Percentiles rank a stretch among this genome's conserved stretches.
Conservation (phyloP, 2,329 filamentous ascomycete genomes). For the Gliomastix tumulicola region DNA sequence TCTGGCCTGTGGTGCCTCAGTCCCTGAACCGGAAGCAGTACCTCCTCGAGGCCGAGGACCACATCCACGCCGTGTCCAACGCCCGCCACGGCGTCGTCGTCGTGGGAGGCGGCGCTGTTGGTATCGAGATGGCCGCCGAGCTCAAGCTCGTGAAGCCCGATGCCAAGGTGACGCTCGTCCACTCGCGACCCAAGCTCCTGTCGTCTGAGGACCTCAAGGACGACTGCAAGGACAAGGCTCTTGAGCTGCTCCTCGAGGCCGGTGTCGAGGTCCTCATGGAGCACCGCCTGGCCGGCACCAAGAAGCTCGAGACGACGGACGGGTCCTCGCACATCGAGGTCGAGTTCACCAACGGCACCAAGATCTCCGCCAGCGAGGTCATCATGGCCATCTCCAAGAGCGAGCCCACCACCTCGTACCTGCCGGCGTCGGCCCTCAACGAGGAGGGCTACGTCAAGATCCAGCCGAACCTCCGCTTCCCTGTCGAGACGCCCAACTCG, state of each 20-base stretch:
- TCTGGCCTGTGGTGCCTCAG: conserved; percentile 68
- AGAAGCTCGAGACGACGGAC: conserved; percentile 34
- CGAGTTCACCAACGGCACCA: conserved; percentile 52
- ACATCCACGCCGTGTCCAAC: conserved; percentile 47
- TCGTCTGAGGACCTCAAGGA: conserved; percentile 67
- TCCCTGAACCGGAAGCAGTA: conserved; percentile 55
- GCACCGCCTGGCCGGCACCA: conserved; percentile 46
- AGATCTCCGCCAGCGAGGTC: conserved; percentile 55
- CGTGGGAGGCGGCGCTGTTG: conserved; percentile 72
- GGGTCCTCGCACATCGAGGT: conserved; percentile 37
- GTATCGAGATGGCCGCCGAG: conserved; percentile 77
- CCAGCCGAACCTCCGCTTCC: conserved; percentile 47
- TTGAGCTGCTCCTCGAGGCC: conserved; percentile 49
- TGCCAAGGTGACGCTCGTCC: conserved; percentile 64
- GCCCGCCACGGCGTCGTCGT: conserved; percentile 57
- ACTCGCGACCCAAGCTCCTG: conserved; percentile 63
- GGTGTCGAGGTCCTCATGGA: conserved; percentile 60
- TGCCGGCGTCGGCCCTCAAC: conserved; percentile 53
- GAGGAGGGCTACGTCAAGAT: conserved; percentile 61
- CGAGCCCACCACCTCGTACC: conserved; percentile 53
- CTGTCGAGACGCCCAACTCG: conserved; percentile 43
- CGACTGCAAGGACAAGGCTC: conserved; percentile 57
- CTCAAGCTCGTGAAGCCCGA: conserved; percentile 61
- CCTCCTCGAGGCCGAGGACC: conserved; percentile 51
- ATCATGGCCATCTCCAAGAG: conserved; percentile 63